Percentiles rank a stretch among this genome's conserved stretches.
These are phyloP conservation scores for Penicillium cataractarum DNA, from an alignment of 495 filamentous ascomycete genomes.

Conservation along the genomic window DNA sequence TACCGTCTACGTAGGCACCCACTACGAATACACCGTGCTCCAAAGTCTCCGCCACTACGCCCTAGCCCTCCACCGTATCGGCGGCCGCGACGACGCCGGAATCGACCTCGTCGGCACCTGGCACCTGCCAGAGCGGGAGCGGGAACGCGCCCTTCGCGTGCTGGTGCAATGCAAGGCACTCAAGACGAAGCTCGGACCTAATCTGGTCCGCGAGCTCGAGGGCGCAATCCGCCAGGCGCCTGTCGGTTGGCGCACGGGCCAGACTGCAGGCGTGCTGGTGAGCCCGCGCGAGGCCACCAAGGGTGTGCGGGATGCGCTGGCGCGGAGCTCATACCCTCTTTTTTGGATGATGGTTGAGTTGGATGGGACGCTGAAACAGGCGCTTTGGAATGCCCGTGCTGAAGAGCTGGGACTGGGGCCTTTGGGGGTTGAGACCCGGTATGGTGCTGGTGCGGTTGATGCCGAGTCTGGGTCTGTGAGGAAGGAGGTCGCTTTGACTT, in stretches of 20 bases:
- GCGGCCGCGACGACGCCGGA: constrained; percentile 74
- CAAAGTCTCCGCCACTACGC: constrained; percentile 61
- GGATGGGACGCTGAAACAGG: constrained; percentile 43
- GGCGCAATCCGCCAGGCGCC: constrained; percentile 76
- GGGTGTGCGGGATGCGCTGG: constrained; percentile 68
- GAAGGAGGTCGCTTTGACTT: constrained; percentile 54
- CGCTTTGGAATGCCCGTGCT: constrained; percentile 53
- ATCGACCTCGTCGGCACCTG: constrained; percentile 87
- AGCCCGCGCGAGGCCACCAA: constrained; percentile 57
- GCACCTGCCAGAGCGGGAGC: constrained; percentile 56
- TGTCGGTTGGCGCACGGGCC: constrained; percentile 62
- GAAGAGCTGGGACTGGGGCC: constrained; percentile 65
- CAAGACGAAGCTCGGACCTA: constrained; percentile 59
- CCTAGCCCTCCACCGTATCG: constrained; percentile 72
- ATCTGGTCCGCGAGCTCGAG: constrained; percentile 80
- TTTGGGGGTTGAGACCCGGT: constrained; percentile 61
- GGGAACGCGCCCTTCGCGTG: constrained; percentile 56
- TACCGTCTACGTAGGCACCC: constrained; percentile 51
- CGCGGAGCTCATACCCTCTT: constrained; percentile 66
- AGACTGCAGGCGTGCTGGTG: constrained; percentile 67
- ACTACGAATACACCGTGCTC: constrained; percentile 76
- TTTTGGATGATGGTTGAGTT: constrained; percentile 56
- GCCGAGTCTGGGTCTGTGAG: constrained; percentile 17
- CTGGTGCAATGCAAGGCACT: constrained; percentile 83
- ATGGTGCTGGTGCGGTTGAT: constrained; percentile 30